Evolutionary conservation across 2,329 filamentous ascomycete species (phyloP).

Genomic region (Beauveria brongniartii): DNA sequence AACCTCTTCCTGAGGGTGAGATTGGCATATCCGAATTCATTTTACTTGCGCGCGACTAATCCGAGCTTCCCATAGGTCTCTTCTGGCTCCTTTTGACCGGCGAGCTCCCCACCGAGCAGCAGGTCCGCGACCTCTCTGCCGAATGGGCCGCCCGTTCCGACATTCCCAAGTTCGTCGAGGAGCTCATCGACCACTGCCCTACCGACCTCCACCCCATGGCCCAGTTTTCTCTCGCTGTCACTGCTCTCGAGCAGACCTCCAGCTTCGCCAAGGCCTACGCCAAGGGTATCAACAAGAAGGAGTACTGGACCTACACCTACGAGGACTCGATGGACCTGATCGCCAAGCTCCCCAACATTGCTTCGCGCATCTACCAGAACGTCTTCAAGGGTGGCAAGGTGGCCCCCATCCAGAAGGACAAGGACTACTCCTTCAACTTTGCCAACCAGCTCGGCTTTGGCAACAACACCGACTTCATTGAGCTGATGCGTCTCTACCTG

Average conservation of each 20-base stretch:
- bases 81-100: slow-evolving; percentile 99
- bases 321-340: slow-evolving; percentile 99
- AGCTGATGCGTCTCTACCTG: slow-evolving; percentile 97
- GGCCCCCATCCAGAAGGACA: slow-evolving; percentile 89
- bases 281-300: slow-evolving; percentile 98
- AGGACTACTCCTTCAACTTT: slow-evolving; percentile 99
- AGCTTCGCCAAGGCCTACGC: slow-evolving; percentile 97
- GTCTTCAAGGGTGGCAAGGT: slow-evolving; percentile 99
- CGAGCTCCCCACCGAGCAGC: slow-evolving; percentile 94
- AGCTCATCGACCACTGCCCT: slow-evolving; percentile 99
- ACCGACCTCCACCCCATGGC: slow-evolving; percentile 99
- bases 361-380: slow-evolving; percentile 98
- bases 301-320: slow-evolving; percentile 99
- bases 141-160: slow-evolving; percentile 98
- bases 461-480: slow-evolving; percentile 91
- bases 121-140: slow-evolving; percentile 94
- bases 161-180: slow-evolving; percentile 95
- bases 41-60: background rate
- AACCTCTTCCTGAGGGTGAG: slow-evolving; percentile 89
- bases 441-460: slow-evolving; percentile 98
- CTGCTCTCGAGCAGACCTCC: slow-evolving; percentile 96
- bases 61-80: slow-evolving; percentile 52
- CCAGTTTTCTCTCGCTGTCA: slow-evolving; percentile 96
- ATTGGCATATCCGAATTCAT: background rate
- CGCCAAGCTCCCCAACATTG: slow-evolving; percentile 97